Evolutionary conservation across 495 filamentous ascomycete species (phyloP), one percentile per base, ranked within the genome.

Genomic region (Hypoxylon lienhwacheense): DNA sequence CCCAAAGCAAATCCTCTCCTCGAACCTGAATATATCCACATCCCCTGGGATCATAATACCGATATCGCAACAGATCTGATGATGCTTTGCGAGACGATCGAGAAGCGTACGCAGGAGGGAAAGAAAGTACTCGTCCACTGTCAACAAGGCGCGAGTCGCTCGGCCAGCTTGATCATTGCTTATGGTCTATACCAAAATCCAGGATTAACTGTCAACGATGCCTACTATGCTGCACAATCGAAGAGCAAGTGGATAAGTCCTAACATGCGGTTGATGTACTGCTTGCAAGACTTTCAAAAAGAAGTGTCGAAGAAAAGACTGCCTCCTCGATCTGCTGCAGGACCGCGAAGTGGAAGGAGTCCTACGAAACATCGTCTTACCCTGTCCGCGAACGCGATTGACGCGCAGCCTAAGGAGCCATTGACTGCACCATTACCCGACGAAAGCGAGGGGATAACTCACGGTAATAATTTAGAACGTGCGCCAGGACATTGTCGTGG

Each of bases 261-360:
- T 1, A 98, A 98, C 66, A 98, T 98, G 93, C 90, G 88, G 56
- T 75, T 98, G 28, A 96, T 98, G 69, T 97, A 97, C 73, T 92
- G 93, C 68, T 77, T 98, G 41, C 92, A 95, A 29, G 93, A 98
- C 65, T 98, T 96, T 70, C 81, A 88, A 53, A 83, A 84, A 57
- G 81, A 84, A 54, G 71, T 90, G 6, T 60, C 78, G 3, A 80
- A 78, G 59, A 77, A 74, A 64, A 77, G 65, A 51, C 64, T 73
- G 11, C 47, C 56, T 3, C 70, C 59, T n/a, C 70, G 65, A 29
- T 66, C 69, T 5, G 66, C 66, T 57, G 74, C 71, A 49, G 79
- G 78, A 50, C 71, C 70, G 26, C 68, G 75, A 12, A 75, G 73
- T 22, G 75, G 70, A 32, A 66, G 69, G 50, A 75, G 72, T 37